Evolutionary conservation across 345 rosid species (phyloP).

Genomic region (Camelina sativa): DNA sequence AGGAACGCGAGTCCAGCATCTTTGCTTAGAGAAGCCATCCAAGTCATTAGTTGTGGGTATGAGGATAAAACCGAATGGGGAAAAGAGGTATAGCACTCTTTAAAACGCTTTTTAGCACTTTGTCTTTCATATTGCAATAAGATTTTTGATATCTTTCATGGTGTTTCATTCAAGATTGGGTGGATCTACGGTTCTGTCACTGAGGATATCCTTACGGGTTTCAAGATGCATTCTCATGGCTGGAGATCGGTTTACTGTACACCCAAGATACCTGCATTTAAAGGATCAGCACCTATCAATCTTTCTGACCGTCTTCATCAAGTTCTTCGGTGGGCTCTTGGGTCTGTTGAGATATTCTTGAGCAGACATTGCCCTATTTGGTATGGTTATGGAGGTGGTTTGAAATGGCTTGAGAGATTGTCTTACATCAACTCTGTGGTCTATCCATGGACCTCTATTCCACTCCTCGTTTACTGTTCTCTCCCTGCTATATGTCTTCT

Average conservation of each 20-base stretch:
- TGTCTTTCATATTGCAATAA: constrained; percentile 1
- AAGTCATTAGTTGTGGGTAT: constrained; percentile 73
- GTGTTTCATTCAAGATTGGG: constrained; percentile 42
- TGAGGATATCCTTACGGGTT: constrained; percentile 73
- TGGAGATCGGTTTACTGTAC: constrained; percentile 78
- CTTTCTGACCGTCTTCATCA: constrained; percentile 66
- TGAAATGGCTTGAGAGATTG: constrained; percentile 68
- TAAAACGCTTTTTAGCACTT: not conserved
- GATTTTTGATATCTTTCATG: constrained; percentile 13
- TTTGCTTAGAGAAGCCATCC: constrained; percentile 74
- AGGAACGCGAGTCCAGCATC: constrained; percentile 61
- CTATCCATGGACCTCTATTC: constrained; percentile 73
- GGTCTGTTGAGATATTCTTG: constrained; percentile 72
- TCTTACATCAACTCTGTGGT: constrained; percentile 67
- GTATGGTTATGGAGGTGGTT: constrained; percentile 76
- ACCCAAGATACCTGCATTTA: constrained; percentile 66
- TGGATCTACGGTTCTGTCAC: constrained; percentile 80
- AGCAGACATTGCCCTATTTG: constrained; percentile 79
- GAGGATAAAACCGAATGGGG: constrained; percentile 87
- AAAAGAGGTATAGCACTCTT: constrained; percentile 57
- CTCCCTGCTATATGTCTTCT: constrained; percentile 75
- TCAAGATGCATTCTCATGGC: constrained; percentile 80
- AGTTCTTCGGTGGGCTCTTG: constrained; percentile 71
- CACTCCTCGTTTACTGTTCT: constrained; percentile 66
- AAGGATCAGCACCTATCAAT: constrained; percentile 67